phyloP scores from a whole-genome alignment of 495 filamentous ascomycete genomes.

The Penicillium pancosmium region DNA sequence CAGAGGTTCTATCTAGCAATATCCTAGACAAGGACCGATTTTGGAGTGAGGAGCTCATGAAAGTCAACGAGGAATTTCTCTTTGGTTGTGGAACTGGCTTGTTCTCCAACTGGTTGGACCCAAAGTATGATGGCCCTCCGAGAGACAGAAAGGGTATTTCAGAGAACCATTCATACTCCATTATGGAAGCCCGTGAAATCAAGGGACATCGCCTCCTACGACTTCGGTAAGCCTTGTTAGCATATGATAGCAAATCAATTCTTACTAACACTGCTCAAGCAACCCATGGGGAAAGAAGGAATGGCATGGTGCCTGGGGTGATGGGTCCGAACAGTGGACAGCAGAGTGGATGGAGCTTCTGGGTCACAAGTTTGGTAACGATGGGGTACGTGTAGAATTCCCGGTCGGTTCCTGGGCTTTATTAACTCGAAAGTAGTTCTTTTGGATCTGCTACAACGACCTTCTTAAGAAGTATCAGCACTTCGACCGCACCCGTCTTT shows the following conservation, averaged over 20 bases:
- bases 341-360: slow-evolving; percentile 81
- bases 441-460: slow-evolving; percentile 78
- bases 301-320: slow-evolving; percentile 83
- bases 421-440: slow-evolving; percentile 44
- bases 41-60: slow-evolving; percentile 83
- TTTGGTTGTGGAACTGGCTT: slow-evolving; percentile 80
- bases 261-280: slow-evolving; percentile 34
- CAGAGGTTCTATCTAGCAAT: slow-evolving; percentile 75
- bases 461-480: slow-evolving; percentile 79
- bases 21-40: slow-evolving; percentile 87
- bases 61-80: slow-evolving; percentile 84
- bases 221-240: slow-evolving; percentile 50
- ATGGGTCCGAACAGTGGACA: slow-evolving; percentile 92
- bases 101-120: slow-evolving; percentile 58
- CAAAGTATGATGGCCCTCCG: slow-evolving; percentile 38
- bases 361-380: slow-evolving; percentile 83
- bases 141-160: slow-evolving; percentile 71
- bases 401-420: neutral
- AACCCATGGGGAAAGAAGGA: slow-evolving; percentile 90
- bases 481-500: slow-evolving; percentile 87
- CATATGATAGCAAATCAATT: neutral
- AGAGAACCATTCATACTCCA: slow-evolving; percentile 85
- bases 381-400: slow-evolving; percentile 55
- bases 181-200: slow-evolving; percentile 79
- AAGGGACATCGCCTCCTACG: slow-evolving; percentile 74